Percentiles rank a stretch among this genome's conserved stretches.
phyloP scores from a whole-genome alignment of 495 filamentous ascomycete species.

The Penicillium paradoxum region DNA sequence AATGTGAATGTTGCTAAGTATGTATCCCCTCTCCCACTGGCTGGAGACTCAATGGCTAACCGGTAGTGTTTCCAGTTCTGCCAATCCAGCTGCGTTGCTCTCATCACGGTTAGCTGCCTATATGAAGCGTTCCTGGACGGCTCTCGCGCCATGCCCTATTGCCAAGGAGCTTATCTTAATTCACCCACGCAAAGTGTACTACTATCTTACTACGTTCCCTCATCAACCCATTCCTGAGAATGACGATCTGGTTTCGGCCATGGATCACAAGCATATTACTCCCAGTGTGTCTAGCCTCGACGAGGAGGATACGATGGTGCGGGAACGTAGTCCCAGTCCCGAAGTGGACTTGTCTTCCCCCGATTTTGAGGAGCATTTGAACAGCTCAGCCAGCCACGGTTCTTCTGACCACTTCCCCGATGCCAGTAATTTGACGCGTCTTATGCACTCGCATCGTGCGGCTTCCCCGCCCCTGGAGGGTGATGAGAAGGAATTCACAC shows the following conservation, averaged over 20 bases:
- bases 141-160: conserved; percentile 75
- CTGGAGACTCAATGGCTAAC: conserved; percentile 29
- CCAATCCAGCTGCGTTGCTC: conserved; percentile 91
- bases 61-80: conserved; percentile 58
- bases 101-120: conserved; percentile 87
- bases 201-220: conserved; percentile 80
- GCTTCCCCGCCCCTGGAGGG: conserved; percentile 85
- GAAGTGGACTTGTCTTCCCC: conserved; percentile 88
- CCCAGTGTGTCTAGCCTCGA: conserved; percentile 79
- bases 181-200: conserved; percentile 93
- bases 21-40: conserved; percentile 22
- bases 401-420: conserved; percentile 39
- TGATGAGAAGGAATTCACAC: conserved; percentile 95
- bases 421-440: conserved; percentile 32
- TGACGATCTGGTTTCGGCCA: conserved; percentile 43
- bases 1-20: conserved; percentile 90
- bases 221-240: conserved; percentile 79
- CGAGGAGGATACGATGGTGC: conserved; percentile 63
- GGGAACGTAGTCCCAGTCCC: conserved; percentile 77
- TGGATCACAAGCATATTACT: conserved; percentile 58
- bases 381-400: conserved; percentile 36
- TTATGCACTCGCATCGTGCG: conserved; percentile 62
- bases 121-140: conserved; percentile 82
- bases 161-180: conserved; percentile 88
- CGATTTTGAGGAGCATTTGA: conserved; percentile 68